Percentiles rank a stretch among this genome's conserved stretches.
Evolutionary conservation across 768 basidiomycete species (phyloP).

Genomic region (Amanita exitialis): DNA sequence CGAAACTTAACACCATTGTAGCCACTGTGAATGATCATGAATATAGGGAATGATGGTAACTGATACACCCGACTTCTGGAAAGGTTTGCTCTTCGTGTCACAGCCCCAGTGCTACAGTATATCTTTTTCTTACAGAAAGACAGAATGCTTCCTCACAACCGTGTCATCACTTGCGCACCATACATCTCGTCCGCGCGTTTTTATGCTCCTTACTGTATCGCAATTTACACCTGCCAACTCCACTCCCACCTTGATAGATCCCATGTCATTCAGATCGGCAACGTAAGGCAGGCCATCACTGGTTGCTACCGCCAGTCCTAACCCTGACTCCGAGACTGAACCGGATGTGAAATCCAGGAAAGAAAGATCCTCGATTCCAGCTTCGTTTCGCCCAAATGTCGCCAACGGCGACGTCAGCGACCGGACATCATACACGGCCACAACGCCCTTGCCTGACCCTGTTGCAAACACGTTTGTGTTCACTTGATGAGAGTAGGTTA

Average conservation of each 20-base stretch:
- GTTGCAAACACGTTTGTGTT: conserved; percentile 40
- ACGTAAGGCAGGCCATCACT: conserved; percentile 54
- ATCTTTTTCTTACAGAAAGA: too few species aligned
- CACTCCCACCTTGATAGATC: conserved; percentile 23
- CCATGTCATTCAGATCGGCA: conserved; percentile 30
- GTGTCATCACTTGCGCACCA: conserved; percentile 62
- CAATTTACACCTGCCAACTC: conserved; percentile 56
- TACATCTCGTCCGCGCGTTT: conserved; percentile 22
- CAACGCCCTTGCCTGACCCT: conserved; percentile 44
- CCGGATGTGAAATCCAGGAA: conserved; percentile 15
- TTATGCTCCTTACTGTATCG: conserved; percentile 41
- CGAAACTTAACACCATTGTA: too few species aligned
- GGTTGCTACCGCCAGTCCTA: conserved; percentile 37
- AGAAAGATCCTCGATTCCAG: conserved; percentile 38
- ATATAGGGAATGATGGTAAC: too few species aligned
- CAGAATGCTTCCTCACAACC: conserved; percentile 38
- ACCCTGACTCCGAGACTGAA: neutral
- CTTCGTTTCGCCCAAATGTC: conserved; percentile 34
- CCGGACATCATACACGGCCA: conserved; percentile 48
- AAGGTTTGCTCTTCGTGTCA: too few species aligned
- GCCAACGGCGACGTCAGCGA: conserved; percentile 24
- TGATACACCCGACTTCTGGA: too few species aligned
- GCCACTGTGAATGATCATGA: too few species aligned
- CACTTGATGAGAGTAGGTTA: conserved; percentile 28
- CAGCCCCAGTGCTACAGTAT: too few species aligned